Evolutionary conservation across 2,329 filamentous ascomycete species (phyloP).

Genomic region (Chaetomiaceae sp.): DNA sequence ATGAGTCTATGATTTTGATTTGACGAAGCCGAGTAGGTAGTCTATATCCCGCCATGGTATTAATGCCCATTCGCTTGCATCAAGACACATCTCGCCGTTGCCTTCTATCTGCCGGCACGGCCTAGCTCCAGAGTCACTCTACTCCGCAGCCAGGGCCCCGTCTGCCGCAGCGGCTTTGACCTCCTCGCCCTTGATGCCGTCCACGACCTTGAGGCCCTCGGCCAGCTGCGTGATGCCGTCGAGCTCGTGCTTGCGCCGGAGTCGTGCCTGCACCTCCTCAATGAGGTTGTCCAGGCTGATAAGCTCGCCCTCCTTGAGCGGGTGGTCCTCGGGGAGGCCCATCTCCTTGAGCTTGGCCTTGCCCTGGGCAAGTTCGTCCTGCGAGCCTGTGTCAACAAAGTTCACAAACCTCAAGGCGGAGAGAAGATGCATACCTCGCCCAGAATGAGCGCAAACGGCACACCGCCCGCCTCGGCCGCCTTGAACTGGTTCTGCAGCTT

Average conservation of each 20-base stretch:
- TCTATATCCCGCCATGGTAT: not conserved
- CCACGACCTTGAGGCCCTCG: slow-evolving; percentile 43
- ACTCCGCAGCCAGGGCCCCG: not conserved
- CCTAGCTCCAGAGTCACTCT: not conserved
- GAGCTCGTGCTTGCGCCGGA: slow-evolving; percentile 41
- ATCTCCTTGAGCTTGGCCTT: slow-evolving; percentile 81
- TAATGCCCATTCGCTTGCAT: not conserved
- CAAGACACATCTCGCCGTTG: too few relatives aligned
- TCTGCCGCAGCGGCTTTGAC: slow-evolving; percentile 26
- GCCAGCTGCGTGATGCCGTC: slow-evolving; percentile 41
- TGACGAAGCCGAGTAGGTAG: not conserved
- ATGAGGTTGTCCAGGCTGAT: slow-evolving; percentile 23
- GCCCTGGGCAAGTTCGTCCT: slow-evolving; percentile 74
- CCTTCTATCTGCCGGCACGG: too few relatives aligned
- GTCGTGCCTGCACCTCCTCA: slow-evolving; percentile 29
- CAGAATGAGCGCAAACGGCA: slow-evolving; percentile 83
- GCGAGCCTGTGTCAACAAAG: not conserved
- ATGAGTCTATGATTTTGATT: not conserved
- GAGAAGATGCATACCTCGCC: slow-evolving; percentile 52
- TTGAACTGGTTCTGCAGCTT: slow-evolving; percentile 90
- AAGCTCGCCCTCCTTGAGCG: slow-evolving; percentile 73
- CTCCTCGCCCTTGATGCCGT: slow-evolving; percentile 43
- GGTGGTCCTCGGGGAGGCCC: slow-evolving; percentile 73
- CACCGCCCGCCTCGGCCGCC: slow-evolving; percentile 71
- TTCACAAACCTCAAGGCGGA: not conserved